Evolutionary conservation across 2,329 filamentous ascomycete species (phyloP).

Genomic region (Diaporthe sp.): DNA sequence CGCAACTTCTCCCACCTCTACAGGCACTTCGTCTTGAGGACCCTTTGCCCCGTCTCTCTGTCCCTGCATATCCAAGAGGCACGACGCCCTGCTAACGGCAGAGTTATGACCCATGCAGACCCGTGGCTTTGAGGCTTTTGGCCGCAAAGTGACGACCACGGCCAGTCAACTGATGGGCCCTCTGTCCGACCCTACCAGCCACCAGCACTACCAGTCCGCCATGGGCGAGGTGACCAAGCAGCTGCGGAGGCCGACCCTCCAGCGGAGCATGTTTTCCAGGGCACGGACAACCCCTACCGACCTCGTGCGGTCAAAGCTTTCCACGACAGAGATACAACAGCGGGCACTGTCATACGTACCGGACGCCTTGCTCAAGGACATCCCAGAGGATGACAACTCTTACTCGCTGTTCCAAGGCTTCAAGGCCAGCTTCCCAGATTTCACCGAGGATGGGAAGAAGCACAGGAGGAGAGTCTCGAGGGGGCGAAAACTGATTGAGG

Average conservation of each 20-base stretch:
- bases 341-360: constrained; percentile 88
- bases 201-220: constrained; percentile 83
- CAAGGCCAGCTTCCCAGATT: constrained; percentile 83
- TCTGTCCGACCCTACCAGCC: constrained; percentile 63
- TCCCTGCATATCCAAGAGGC: constrained; percentile 22
- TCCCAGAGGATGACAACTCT: constrained; percentile 84
- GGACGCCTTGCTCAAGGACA: constrained; percentile 89
- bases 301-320: constrained; percentile 90
- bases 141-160: constrained; percentile 93
- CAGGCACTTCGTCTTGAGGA: constrained; percentile 19
- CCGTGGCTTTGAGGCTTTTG: constrained; percentile 90
- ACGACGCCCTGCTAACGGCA: constrained; percentile 29
- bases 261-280: constrained; percentile 91
- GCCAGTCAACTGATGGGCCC: constrained; percentile 89
- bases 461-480: constrained; percentile 77
- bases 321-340: constrained; percentile 91
- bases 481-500: constrained; percentile 79
- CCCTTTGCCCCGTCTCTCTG: neutral
- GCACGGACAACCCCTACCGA: constrained; percentile 93
- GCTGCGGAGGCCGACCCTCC: constrained; percentile 83
- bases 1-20: constrained; percentile 18
- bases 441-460: constrained; percentile 76
- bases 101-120: constrained; percentile 62
- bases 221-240: constrained; percentile 92
- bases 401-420: constrained; percentile 98